These are phyloP conservation scores for Malus sieversii DNA, from an alignment of 306 rosid genomes.

Conservation along the genomic window DNA sequence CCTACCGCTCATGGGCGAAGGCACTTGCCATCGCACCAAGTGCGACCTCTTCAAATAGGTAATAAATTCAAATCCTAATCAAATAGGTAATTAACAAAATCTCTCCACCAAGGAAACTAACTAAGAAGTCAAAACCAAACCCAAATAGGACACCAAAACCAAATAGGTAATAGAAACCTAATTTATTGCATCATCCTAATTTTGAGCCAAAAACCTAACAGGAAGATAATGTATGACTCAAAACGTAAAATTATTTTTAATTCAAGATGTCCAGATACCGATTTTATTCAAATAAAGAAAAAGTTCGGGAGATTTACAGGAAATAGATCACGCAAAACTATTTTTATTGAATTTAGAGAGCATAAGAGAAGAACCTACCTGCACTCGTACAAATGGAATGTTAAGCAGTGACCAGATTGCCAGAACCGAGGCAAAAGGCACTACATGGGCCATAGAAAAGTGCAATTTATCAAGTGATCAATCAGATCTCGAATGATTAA, in stretches of 20 bases:
- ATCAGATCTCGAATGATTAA: not conserved
- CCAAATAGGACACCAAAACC: too few species aligned
- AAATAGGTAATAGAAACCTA: too few species aligned
- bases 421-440: not conserved
- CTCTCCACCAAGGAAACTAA: too few species aligned
- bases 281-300: not conserved
- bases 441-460: not conserved
- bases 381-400: not conserved
- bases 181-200: too few species aligned
- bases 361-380: not conserved
- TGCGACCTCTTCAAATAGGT: too few species aligned
- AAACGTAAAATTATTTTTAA: not conserved
- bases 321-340: not conserved
- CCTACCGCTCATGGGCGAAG: too few species aligned
- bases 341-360: not conserved
- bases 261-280: not conserved
- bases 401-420: not conserved
- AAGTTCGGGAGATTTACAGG: not conserved
- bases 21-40: too few species aligned
- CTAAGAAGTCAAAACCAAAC: too few species aligned
- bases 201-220: too few species aligned
- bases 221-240: not conserved
- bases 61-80: too few species aligned
- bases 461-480: not conserved
- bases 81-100: too few species aligned